Conservation (phyloP, 202 grass and related monocot genomes). For the Schoenoplectus triqueter region DNA sequence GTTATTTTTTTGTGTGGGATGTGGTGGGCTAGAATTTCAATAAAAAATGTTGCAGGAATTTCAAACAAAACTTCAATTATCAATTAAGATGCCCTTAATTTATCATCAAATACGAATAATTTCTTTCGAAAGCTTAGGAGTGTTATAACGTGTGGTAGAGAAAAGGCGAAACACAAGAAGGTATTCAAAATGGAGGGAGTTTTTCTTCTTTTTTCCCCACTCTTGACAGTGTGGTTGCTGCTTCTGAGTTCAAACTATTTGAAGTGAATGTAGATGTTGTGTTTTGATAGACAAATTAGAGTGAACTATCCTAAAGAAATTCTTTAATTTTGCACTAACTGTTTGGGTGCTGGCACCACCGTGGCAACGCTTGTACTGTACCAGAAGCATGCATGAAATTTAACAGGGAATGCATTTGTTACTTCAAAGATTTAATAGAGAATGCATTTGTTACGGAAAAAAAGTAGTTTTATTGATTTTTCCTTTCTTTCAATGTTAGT, state of each 20-base stretch:
- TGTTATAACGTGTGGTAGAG: not conserved
- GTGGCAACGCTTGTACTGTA: not conserved
- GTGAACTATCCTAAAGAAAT: not conserved
- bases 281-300: not conserved
- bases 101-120: not conserved
- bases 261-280: not conserved
- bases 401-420: not conserved
- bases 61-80: conserved; percentile 6
- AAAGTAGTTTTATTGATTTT: not conserved
- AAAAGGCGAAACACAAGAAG: not conserved
- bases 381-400: not conserved
- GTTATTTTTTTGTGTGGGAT: not conserved
- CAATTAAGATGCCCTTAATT: not conserved
- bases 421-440: not conserved
- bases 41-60: not conserved
- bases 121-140: not conserved
- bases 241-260: not conserved
- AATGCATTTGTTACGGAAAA: not conserved
- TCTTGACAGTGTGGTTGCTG: not conserved
- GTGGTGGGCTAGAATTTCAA: not conserved
- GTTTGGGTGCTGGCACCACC: not conserved
- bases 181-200: not conserved
- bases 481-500: not conserved
- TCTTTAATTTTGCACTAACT: not conserved
- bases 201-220: not conserved